Base-by-base conservation (phyloP, 1,284 basidiomycete genomes). In the Melampsora larici-populina region DNA sequence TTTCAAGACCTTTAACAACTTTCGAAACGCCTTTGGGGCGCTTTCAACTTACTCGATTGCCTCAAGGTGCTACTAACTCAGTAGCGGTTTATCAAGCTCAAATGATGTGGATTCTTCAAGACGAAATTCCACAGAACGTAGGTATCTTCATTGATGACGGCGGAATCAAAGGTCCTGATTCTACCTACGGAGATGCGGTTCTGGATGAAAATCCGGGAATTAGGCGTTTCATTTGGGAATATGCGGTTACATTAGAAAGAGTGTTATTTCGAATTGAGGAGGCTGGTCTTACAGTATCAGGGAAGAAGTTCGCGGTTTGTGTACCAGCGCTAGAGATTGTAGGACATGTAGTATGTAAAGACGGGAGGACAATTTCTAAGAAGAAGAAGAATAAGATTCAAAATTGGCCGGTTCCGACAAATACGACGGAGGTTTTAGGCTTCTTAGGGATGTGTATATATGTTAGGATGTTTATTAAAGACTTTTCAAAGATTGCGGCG, bases 391-490 rank as follows among this genome's bases (percentile, higher is more conserved):
- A n/a, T n/a, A n/a, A n/a, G n/a, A n/a, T n/a, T n/a, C n/a, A n/a
- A n/a, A n/a, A n/a, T n/a, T n/a, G n/a, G n/a, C n/a, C 36, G 9
- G 36, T 36, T 36, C 36, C 36, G 9, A 46, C 1, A 2, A 65
- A 36, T 11, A n/a, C 18, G 3, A 48, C 58, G 1, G 13, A 73
- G 4, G 29, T 73, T 21, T 9, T 13, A 33, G n/a, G 43, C 3
- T 73, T 73, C 46, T 33, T 75, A n/a, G 73, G 73, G 2, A 36
- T 75, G 26, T 66, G 63, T 24, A 64, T 60, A 2, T 75, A 75
- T 60, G 64, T 75, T 15, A 75, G 73, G 31, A 75, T 75, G 73
- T 67, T 75, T 33, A 75, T 75, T 64, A 66, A 66, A 11, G 51
- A 36, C 7, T 68, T 67, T 24, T 75, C 48, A 26, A 36, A 36